Conservation (phyloP, 139 green algal genomes). For the Chlamydomonas sphaeroides region DNA sequence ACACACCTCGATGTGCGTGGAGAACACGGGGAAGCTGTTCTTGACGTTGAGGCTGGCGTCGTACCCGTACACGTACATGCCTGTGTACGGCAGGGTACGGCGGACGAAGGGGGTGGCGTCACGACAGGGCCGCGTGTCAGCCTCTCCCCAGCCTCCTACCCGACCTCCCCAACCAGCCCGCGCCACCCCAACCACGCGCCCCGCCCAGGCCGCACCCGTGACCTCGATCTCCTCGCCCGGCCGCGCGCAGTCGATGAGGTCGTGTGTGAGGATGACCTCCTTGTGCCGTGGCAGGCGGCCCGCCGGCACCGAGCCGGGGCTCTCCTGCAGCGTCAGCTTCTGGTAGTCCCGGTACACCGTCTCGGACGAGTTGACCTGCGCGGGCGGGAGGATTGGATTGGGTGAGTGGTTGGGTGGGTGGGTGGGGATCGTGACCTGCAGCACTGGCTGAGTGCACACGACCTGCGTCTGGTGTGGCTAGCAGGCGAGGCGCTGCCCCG, state of each 20-base stretch:
- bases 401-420: too few species aligned
- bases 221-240: conserved; percentile 97
- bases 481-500: not conserved
- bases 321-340: conserved; percentile 98
- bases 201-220: conserved; percentile 64
- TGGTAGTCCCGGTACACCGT: conserved; percentile 99
- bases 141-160: too few species aligned
- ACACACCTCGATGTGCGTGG: conserved; percentile 94
- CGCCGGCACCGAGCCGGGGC: conserved; percentile 89
- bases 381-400: not conserved
- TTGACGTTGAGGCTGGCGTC: conserved; percentile 89
- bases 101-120: too few species aligned
- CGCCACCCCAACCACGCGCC: too few species aligned
- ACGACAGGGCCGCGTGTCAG: too few species aligned
- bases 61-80: conserved; percentile 94
- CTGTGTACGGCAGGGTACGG: conserved; percentile 48
- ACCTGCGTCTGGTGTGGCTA: too few species aligned
- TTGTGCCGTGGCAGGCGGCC: conserved; percentile 96
- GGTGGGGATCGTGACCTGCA: too few species aligned
- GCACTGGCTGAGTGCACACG: too few species aligned
- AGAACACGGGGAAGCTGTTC: conserved; percentile 97
- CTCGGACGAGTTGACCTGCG: conserved; percentile 84
- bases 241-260: conserved; percentile 95
- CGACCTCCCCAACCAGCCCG: too few species aligned
- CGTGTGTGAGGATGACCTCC: conserved; percentile 95